phyloP scores from a whole-genome alignment of 1,284 basidiomycete species.

The Sporisorium reilianum region DNA sequence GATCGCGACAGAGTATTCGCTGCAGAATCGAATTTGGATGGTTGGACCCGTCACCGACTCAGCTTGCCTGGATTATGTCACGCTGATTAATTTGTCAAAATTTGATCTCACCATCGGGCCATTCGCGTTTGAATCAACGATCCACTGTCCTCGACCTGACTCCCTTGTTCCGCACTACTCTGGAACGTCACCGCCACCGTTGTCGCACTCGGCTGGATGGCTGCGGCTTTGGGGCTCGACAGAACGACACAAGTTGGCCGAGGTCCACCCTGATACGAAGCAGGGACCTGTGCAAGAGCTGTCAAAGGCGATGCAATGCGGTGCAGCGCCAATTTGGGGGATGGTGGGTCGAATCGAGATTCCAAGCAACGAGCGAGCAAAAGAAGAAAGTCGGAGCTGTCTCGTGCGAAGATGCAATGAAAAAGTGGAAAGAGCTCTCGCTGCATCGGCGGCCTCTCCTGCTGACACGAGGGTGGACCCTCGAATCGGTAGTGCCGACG shows the following conservation, averaged over 20 bases:
- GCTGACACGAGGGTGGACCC: background rate
- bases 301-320: background rate
- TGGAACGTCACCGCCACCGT: background rate
- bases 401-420: background rate
- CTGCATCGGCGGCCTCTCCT: no score
- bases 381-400: background rate
- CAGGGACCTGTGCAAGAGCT: background rate
- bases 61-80: background rate
- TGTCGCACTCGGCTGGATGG: background rate
- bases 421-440: no score
- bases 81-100: background rate
- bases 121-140: background rate
- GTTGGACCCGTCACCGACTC: background rate
- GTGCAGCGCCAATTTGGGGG: background rate
- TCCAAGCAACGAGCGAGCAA: background rate
- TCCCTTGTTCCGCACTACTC: background rate
- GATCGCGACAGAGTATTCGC: background rate
- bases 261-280: background rate
- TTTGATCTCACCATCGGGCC: background rate
- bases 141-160: background rate
- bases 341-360: background rate
- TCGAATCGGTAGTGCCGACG: background rate
- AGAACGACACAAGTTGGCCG: background rate
- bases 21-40: conserved; percentile 1
- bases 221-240: background rate